These are phyloP conservation scores for Epichloe elymi DNA, from an alignment of 2,329 filamentous ascomycete genomes.

Conservation along the genomic window DNA sequence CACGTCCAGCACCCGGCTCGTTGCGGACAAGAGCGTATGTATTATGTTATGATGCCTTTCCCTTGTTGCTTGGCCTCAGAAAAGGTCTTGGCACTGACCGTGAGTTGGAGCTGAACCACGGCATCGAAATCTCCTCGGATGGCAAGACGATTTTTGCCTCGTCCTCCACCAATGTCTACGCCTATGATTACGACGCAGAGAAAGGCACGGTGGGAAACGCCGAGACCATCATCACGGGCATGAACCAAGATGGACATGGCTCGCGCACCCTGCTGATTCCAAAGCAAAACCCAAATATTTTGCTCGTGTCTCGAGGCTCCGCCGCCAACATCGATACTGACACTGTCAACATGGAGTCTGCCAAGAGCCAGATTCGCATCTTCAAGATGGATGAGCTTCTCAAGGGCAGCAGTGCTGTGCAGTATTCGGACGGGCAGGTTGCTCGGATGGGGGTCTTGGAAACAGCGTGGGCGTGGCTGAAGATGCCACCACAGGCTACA, in stretches of 20 bases:
- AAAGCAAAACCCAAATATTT: constrained; percentile 31
- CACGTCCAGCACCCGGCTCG: constrained; percentile 14
- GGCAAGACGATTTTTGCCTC: constrained; percentile 38
- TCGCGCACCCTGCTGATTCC: constrained; percentile 51
- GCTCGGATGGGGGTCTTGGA: constrained; percentile 53
- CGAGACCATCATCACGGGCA: constrained; percentile 39
- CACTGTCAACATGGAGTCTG: constrained; percentile 34
- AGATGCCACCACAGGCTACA: constrained; percentile 32
- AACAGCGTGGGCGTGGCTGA: constrained; percentile 58
- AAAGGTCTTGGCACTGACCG: background rate
- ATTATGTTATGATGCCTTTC: no score
- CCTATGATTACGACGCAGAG: constrained; percentile 45
- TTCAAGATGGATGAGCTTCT: constrained; percentile 20
- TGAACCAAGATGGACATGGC: constrained; percentile 44
- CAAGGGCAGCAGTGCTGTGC: constrained; percentile 9
- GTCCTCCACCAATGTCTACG: constrained; percentile 35
- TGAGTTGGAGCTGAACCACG: constrained; percentile 31
- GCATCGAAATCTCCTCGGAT: constrained; percentile 32
- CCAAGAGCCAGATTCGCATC: constrained; percentile 48
- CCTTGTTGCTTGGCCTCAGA: no score
- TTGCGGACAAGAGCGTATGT: constrained; percentile 15
- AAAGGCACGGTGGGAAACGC: constrained; percentile 29
- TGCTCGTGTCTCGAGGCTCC: constrained; percentile 51
- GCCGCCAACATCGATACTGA: constrained; percentile 41
- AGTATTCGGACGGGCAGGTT: constrained; percentile 32